A percentile compares a stretch with the other conserved stretches of the same genome.
Evolutionary conservation across 768 basidiomycete species (phyloP).

Genomic region (Phaeolepiota aurea): DNA sequence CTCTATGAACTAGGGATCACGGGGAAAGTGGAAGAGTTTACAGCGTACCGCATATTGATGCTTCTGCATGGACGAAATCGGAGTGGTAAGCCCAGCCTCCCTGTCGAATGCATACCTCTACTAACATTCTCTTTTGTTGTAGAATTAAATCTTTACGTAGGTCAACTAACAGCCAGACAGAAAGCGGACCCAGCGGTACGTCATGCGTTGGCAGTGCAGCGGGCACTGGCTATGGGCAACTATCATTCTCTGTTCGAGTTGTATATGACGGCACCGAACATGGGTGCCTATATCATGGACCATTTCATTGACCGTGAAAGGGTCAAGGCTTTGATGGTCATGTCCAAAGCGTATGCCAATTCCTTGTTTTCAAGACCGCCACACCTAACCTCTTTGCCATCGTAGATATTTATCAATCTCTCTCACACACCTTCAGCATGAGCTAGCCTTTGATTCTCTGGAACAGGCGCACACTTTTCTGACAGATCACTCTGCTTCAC

Average conservation of each 20-base stretch:
- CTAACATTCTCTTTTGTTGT: slow-evolving; percentile 7
- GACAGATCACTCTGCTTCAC: slow-evolving; percentile 53
- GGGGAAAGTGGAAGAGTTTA: slow-evolving; percentile 92
- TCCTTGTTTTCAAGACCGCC: too few relatives aligned
- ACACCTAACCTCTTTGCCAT: too few relatives aligned
- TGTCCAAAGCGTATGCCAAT: slow-evolving; percentile 82
- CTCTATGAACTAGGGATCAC: slow-evolving; percentile 92
- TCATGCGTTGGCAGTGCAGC: slow-evolving; percentile 87
- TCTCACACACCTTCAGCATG: slow-evolving; percentile 68
- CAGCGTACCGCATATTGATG: slow-evolving; percentile 96
- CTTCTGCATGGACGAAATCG: slow-evolving; percentile 89
- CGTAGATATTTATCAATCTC: slow-evolving; percentile 73
- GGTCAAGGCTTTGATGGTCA: slow-evolving; percentile 75
- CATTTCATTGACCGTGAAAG: slow-evolving; percentile 94
- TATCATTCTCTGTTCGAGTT: slow-evolving; percentile 88
- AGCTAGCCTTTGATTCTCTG: slow-evolving; percentile 76
- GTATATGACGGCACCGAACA: slow-evolving; percentile 81
- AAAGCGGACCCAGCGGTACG: slow-evolving; percentile 72
- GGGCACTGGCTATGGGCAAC: slow-evolving; percentile 85
- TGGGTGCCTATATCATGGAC: slow-evolving; percentile 99
- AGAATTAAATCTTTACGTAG: slow-evolving; percentile 96
- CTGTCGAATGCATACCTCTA: background rate
- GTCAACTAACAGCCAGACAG: slow-evolving; percentile 92
- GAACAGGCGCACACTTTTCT: slow-evolving; percentile 64
- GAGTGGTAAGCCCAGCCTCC: slow-evolving; percentile 58